Evolutionary conservation across 768 basidiomycete genomes (phyloP).

Genomic region (Kwoniella europaea): DNA sequence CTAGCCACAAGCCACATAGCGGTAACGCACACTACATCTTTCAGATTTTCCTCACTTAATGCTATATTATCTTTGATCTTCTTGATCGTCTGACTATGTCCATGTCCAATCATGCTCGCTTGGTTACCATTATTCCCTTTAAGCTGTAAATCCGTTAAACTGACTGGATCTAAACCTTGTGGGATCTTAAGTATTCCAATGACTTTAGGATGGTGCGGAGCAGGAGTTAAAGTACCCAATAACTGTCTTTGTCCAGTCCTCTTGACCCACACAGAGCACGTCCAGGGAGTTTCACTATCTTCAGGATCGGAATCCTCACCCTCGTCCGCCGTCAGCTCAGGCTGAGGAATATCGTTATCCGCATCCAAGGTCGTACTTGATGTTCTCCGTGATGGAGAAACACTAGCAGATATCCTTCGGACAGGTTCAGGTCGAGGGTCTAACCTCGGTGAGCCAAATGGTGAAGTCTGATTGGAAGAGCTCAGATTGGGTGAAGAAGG

Average conservation of each 20-base stretch:
- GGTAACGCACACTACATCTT: conserved; percentile 86
- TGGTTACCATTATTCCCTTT: conserved; percentile 17
- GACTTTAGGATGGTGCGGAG: conserved; percentile 94
- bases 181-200: conserved; percentile 89
- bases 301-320: conserved; percentile 90
- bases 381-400: conserved; percentile 27
- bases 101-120: background rate
- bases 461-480: conserved; percentile 9
- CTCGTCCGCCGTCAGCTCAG: conserved; percentile 34
- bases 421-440: conserved; percentile 38
- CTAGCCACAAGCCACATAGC: conserved; percentile 89
- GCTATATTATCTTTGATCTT: conserved; percentile 62
- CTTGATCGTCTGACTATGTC: conserved; percentile 6
- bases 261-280: conserved; percentile 64
- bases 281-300: conserved; percentile 96
- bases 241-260: conserved; percentile 60
- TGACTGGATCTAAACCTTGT: conserved; percentile 81
- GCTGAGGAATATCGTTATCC: background rate
- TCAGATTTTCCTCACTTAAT: conserved; percentile 87
- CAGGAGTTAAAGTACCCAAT: conserved; percentile 83
- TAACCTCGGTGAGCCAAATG: conserved; percentile 26
- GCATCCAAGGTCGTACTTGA: background rate
- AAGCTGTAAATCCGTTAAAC: conserved; percentile 60
- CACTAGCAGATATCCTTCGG: conserved; percentile 31
- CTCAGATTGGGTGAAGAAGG: conserved; percentile 12